phyloP scores from a whole-genome alignment of 257 asterid genomes.

The Solanum rostratum region DNA sequence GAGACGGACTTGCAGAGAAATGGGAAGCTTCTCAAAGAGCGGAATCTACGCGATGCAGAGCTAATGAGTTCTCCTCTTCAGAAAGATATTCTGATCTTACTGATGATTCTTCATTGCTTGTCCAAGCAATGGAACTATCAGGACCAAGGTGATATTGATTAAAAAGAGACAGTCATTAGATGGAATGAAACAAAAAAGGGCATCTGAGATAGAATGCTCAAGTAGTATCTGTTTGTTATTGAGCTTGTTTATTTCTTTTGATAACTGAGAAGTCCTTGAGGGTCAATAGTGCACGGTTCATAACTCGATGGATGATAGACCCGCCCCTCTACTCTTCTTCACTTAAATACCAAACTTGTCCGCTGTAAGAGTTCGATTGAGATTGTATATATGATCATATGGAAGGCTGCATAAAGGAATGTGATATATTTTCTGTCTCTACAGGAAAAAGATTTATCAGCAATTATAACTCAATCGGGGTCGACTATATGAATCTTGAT shows the following conservation, averaged over 20 bases:
- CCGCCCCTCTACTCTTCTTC: background rate
- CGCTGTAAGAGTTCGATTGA: background rate
- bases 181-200: background rate
- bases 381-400: background rate
- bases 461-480: background rate
- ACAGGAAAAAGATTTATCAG: background rate
- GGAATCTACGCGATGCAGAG: constrained; percentile 49
- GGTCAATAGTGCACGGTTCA: background rate
- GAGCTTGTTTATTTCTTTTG: background rate
- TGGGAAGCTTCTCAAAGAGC: constrained; percentile 95
- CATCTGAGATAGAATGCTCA: background rate
- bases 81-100: constrained; percentile 94
- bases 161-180: background rate
- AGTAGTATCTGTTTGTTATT: background rate
- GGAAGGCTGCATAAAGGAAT: background rate
- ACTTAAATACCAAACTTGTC: background rate
- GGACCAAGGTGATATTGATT: constrained; percentile 65
- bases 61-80: constrained; percentile 71
- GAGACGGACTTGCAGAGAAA: constrained; percentile 92
- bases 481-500: background rate
- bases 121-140: constrained; percentile 94
- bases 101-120: constrained; percentile 77
- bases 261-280: background rate
- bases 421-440: background rate
- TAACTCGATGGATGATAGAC: background rate